Conservation (phyloP, 202 grass and related monocot genomes). For the Schoenoplectus triqueter region DNA sequence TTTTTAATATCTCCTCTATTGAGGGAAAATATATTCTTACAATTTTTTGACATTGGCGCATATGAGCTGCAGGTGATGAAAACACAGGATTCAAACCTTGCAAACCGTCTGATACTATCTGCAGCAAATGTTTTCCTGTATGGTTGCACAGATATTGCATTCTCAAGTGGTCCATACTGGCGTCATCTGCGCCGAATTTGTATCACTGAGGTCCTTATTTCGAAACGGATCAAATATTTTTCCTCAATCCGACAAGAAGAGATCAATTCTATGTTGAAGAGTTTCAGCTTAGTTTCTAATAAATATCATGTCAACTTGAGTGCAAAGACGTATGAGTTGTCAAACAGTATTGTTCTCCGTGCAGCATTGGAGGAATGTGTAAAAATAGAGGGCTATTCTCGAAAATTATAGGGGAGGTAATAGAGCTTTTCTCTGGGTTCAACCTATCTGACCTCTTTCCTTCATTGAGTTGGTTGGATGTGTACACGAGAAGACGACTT, state of each 20-base stretch:
- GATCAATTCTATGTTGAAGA: conserved; percentile 20
- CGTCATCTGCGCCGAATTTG: conserved; percentile 15
- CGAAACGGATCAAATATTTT: conserved; percentile 26
- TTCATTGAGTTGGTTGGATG: conserved; percentile 9
- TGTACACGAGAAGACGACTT: not conserved
- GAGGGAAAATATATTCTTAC: not conserved
- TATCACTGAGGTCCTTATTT: not conserved
- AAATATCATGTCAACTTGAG: conserved; percentile 31
- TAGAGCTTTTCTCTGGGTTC: conserved; percentile 17
- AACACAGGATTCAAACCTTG: conserved; percentile 31
- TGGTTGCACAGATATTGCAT: conserved; percentile 8
- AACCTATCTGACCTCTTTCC: conserved; percentile 13
- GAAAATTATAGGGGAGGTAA: not conserved
- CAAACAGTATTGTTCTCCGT: not conserved
- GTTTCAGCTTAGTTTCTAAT: conserved; percentile 1
- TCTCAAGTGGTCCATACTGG: conserved; percentile 27
- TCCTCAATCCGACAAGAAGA: conserved; percentile 32
- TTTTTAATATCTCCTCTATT: not conserved
- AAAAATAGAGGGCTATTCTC: not conserved
- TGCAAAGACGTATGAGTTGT: not conserved
- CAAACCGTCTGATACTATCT: not conserved
- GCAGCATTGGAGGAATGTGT: conserved; percentile 27
- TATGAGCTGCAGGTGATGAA: conserved; percentile 17
- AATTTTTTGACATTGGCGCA: not conserved
- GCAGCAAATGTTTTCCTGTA: conserved; percentile 14